These are phyloP conservation scores for Sugiyamaella xylanicola DNA, from an alignment of 1,139 yeast species.

Conservation along the genomic window DNA sequence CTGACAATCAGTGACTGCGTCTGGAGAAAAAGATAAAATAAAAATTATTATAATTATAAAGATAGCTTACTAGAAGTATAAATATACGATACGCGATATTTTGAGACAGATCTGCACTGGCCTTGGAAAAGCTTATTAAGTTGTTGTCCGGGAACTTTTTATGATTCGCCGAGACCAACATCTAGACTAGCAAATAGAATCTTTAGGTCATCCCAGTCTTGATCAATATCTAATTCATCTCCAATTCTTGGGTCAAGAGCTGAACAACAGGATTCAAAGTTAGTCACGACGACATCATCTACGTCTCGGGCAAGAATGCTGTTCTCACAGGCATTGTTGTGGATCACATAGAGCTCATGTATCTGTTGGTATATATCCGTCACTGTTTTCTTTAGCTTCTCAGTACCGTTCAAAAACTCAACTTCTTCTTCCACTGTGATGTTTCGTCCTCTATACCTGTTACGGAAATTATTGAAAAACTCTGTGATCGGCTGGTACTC, in stretches of 20 bases:
- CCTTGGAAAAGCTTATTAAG: too few relatives aligned
- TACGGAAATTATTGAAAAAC: neutral
- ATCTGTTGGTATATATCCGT: neutral
- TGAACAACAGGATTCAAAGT: neutral
- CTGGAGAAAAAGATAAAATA: too few relatives aligned
- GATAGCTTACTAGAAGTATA: too few relatives aligned
- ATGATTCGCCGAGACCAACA: too few relatives aligned
- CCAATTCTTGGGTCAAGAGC: neutral
- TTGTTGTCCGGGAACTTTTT: too few relatives aligned
- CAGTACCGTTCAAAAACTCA: neutral
- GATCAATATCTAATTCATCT: neutral
- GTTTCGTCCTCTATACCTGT: neutral
- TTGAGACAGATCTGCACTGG: too few relatives aligned
- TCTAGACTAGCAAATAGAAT: too few relatives aligned
- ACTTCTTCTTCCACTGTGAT: neutral
- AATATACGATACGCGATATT: too few relatives aligned
- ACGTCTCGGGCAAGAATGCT: neutral
- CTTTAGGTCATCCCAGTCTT: neutral
- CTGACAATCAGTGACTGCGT: too few relatives aligned
- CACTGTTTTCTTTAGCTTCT: neutral
- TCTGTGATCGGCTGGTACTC: neutral
- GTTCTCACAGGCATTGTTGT: neutral
- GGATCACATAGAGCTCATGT: neutral
- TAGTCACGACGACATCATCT: neutral
- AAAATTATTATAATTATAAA: too few relatives aligned